Evolutionary conservation across 2,329 filamentous ascomycete species (phyloP).

Genomic region (Fusarium luffae): DNA sequence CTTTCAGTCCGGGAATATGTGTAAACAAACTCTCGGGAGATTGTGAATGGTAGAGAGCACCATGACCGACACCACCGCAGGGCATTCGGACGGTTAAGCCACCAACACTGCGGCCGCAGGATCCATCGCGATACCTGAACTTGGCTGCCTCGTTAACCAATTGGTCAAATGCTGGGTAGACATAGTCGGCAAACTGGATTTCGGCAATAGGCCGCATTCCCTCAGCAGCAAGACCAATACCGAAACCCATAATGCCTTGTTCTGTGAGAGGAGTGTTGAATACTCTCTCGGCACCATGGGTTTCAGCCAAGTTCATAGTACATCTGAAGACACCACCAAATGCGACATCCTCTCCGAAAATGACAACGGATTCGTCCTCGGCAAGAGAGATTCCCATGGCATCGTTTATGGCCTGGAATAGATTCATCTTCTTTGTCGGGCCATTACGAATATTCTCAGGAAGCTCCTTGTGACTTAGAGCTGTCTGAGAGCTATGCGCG

Average conservation of each 20-base stretch:
- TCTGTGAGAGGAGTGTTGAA: conserved; percentile 97
- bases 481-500: conserved; percentile 79
- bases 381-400: conserved; percentile 85
- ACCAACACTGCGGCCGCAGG: conserved; percentile 70
- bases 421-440: conserved; percentile 86
- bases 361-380: conserved; percentile 84
- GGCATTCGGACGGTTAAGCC: conserved; percentile 92
- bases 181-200: conserved; percentile 95
- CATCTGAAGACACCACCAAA: conserved; percentile 97
- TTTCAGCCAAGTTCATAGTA: conserved; percentile 88
- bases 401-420: conserved; percentile 94
- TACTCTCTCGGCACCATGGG: conserved; percentile 87
- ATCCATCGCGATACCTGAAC: conserved; percentile 79
- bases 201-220: conserved; percentile 94
- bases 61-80: conserved; percentile 88
- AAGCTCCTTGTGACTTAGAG: conserved; percentile 78
- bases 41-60: conserved; percentile 88
- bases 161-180: conserved; percentile 93
- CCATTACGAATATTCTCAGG: conserved; percentile 72
- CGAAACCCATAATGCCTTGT: conserved; percentile 94
- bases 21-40: conserved; percentile 90
- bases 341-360: conserved; percentile 97
- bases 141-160: conserved; percentile 94
- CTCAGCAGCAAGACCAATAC: conserved; percentile 87
- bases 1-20: conserved; percentile 85